Evolutionary conservation across 192 early-diverging fungal genomes (phyloP), one percentile per base, ranked within the genome.

Genomic region (Umbelopsis isabellina): DNA sequence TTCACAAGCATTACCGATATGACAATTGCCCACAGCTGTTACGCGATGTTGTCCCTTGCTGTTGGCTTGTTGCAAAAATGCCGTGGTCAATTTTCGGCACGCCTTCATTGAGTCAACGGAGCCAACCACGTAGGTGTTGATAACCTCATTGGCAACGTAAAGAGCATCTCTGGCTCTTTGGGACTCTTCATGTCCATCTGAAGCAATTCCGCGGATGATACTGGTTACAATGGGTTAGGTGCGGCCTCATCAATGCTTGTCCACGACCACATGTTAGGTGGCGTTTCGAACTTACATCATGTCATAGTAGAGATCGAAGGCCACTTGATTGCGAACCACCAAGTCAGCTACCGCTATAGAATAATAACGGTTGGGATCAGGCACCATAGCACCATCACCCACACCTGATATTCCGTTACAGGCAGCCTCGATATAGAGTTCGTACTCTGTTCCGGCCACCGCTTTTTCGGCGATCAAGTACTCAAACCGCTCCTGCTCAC

Each of bases 391-490:
- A 52, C 49, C 68, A 16, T 80, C 71, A 33, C 92, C 94, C 46
- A 83, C 85, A 23, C 97, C 97, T 83, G 97, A 97, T 88, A 98
- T 84, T 18, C 90, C 91, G 77, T 98, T 98, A 78, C 95, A 96
- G 1, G 93, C 96, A 30, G 94, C 86, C 65, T 98, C 98, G 37
- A 98, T 71, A 74, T 91, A 97, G 55, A 97, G 84, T 30, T 92
- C 81, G 65, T 89, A 83, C 15, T 76, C 76, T 69, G 88, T 79
- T 2, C 80, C 83, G 27, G 68, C 72, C 2, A 73, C 72, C 13
- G 85, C 84, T 10, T 75, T 73, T 10, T 77, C 71, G 1, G 81
- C 72, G 6, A 88, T 68, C 46, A 71, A 48, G 71, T 87, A 90
- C 30, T 88, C 85, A 33, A 84, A 80, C 44, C 80, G 83, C 69